A percentile compares a stretch with the other conserved stretches of the same genome.
Conservation (phyloP, 1,139 yeast genomes). For the Scheffersomyces cryptocercus region DNA sequence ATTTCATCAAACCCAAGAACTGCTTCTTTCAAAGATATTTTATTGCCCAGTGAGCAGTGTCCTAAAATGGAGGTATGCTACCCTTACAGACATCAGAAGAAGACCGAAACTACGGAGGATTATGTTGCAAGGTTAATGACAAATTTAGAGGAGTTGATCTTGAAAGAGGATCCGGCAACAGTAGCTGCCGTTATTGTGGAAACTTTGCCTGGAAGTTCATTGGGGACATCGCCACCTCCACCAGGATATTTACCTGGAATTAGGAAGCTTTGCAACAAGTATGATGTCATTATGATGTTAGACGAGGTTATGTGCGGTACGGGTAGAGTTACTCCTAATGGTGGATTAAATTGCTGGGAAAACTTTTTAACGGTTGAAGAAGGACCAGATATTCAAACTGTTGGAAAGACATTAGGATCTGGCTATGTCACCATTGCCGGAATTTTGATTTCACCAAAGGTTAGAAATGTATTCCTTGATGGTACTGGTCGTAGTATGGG, state of each 20-base stretch:
- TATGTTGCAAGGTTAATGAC: constrained; percentile 47
- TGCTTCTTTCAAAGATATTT: constrained; percentile 41
- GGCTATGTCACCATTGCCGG: constrained; percentile 67
- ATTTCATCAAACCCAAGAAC: constrained; percentile 47
- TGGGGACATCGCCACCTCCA: constrained; percentile 58
- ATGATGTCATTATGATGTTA: constrained; percentile 56
- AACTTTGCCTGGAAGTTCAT: constrained; percentile 59
- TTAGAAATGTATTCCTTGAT: constrained; percentile 42
- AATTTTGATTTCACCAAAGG: constrained; percentile 52
- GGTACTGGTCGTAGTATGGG: constrained; percentile 50
- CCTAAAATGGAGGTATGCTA: constrained; percentile 49
- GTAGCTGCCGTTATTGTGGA: constrained; percentile 56
- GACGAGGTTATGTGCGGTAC: constrained; percentile 73
- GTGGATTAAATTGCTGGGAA: constrained; percentile 51
- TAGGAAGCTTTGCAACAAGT: constrained; percentile 55
- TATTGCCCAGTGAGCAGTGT: constrained; percentile 38
- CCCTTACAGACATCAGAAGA: constrained; percentile 51
- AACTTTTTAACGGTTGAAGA: constrained; percentile 41
- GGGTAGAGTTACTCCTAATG: constrained; percentile 44
- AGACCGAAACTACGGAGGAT: constrained; percentile 49
- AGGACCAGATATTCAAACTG: constrained; percentile 62
- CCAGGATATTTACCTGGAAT: constrained; percentile 59
- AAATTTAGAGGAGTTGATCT: constrained; percentile 49
- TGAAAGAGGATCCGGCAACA: constrained; percentile 52
- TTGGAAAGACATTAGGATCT: constrained; percentile 66